Conservation (phyloP, 2,329 filamentous ascomycete species). For the Ceratocystis harringtonii region DNA sequence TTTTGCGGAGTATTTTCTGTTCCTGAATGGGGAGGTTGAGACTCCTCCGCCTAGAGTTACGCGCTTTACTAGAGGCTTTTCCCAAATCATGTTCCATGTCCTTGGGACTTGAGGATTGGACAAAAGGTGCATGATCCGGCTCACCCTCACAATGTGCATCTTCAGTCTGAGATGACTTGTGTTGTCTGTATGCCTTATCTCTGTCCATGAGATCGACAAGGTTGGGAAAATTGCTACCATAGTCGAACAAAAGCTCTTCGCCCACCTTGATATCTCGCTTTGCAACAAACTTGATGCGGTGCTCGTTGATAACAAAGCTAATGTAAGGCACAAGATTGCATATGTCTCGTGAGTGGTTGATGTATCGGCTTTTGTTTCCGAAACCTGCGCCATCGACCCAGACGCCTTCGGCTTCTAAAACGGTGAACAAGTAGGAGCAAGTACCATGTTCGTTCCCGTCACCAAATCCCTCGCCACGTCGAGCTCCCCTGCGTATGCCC, state of each 20-base stretch:
- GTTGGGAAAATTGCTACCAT: slow-evolving; percentile 54
- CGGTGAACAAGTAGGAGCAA: slow-evolving; percentile 49
- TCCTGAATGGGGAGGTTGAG: not conserved
- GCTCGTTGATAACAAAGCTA: slow-evolving; percentile 58
- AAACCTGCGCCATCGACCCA: slow-evolving; percentile 63
- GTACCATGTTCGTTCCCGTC: slow-evolving; percentile 42
- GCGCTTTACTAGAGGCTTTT: not conserved
- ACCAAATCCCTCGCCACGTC: slow-evolving; percentile 41
- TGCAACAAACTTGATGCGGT: slow-evolving; percentile 61
- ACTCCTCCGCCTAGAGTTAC: not conserved
- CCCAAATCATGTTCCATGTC: not conserved
- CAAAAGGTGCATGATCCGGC: not conserved
- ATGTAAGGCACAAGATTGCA: slow-evolving; percentile 52
- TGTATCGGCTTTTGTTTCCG: slow-evolving; percentile 69
- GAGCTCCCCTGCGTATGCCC: slow-evolving; percentile 49
- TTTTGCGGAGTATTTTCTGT: not conserved
- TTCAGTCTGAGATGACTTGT: not conserved
- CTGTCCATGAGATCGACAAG: slow-evolving; percentile 25
- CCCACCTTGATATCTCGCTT: slow-evolving; percentile 50
- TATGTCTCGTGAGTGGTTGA: slow-evolving; percentile 54
- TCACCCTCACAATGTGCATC: not conserved
- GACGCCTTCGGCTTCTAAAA: slow-evolving; percentile 44
- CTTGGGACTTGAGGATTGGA: not conserved
- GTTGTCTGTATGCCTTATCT: slow-evolving; percentile 9
- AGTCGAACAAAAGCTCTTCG: slow-evolving; percentile 71